Percentiles rank a stretch among this genome's conserved stretches.
Conservation (phyloP, 2,329 filamentous ascomycete genomes). For the Fusarium sororula region DNA sequence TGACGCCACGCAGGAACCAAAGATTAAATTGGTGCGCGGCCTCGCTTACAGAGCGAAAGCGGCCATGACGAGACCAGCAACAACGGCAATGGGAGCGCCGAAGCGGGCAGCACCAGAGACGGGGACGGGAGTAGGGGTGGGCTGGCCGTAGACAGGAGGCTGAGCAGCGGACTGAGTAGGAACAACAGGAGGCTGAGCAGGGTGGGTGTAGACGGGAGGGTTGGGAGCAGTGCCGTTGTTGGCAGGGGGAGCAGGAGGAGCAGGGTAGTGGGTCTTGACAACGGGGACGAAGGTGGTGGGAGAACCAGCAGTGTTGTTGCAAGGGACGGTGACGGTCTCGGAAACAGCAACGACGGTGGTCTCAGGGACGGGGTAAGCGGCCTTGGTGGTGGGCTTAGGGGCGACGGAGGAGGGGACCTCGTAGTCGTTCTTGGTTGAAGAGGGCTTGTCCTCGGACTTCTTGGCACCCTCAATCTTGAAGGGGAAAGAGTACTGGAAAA, state of each 20-base stretch:
- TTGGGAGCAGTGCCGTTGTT: conserved; percentile 18
- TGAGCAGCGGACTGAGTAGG: conserved; percentile 23
- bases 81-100: conserved; percentile 50
- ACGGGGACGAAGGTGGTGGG: conserved; percentile 33
- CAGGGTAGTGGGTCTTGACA: conserved; percentile 34
- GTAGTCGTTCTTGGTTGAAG: conserved; percentile 14
- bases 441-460: conserved; percentile 18
- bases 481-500: conserved; percentile 71
- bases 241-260: conserved; percentile 29
- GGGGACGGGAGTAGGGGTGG: conserved; percentile 35
- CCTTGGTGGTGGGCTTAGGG: conserved; percentile 28
- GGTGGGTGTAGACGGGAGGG: conserved; percentile 32
- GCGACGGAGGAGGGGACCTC: conserved; percentile 41
- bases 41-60: conserved; percentile 54
- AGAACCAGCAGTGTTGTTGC: conserved; percentile 39
- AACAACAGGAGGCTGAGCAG: conserved; percentile 40
- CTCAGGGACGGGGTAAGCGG: conserved; percentile 24
- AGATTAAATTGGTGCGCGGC: conserved; percentile 25
- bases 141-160: conserved; percentile 36
- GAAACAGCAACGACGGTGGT: conserved; percentile 38
- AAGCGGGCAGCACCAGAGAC: conserved; percentile 45
- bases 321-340: conserved; percentile 35
- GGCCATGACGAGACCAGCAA: conserved; percentile 54
- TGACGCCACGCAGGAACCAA: conserved; percentile 41
- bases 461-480: conserved; percentile 60